Conservation (phyloP, 441 rosid genomes). For the Populus hybrid region DNA sequence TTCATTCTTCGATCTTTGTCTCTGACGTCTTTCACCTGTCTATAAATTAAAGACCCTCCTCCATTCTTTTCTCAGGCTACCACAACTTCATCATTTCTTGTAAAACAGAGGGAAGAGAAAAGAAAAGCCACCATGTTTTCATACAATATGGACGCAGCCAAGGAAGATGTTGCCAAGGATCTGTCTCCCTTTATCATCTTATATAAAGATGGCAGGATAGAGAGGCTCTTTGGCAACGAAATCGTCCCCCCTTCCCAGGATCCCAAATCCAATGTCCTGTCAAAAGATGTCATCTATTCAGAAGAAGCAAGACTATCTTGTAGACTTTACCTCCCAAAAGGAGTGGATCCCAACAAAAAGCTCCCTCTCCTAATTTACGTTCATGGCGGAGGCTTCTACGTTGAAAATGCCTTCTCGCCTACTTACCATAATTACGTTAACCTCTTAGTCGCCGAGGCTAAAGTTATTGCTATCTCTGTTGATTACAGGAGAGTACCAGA, state of each 20-base stretch:
- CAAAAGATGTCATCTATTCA: conserved; percentile 48
- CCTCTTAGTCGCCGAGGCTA: conserved; percentile 16
- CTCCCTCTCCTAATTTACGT: conserved; percentile 34
- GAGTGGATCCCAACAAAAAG: conserved; percentile 8
- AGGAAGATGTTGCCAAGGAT: conserved; percentile 34
- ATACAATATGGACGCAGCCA: conserved; percentile 11
- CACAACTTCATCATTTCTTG: neutral
- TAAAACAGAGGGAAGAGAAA: neutral
- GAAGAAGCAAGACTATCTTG: conserved; percentile 31
- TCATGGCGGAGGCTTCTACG: conserved; percentile 41
- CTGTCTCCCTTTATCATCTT: conserved; percentile 30
- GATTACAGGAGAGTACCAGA: conserved; percentile 34
- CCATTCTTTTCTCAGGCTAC: neutral
- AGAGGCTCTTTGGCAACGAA: conserved; percentile 37
- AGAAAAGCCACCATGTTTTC: neutral
- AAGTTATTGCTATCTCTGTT: conserved; percentile 19
- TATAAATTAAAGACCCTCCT: neutral
- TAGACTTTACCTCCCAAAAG: conserved; percentile 34
- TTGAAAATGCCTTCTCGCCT: conserved; percentile 20
- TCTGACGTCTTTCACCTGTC: neutral
- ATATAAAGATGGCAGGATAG: conserved; percentile 42
- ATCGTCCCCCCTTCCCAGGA: conserved; percentile 40
- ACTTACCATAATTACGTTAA: conserved; percentile 11
- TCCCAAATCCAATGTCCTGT: conserved; percentile 37
- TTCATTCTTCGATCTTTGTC: neutral